These are phyloP conservation scores for Inga leiocalycina DNA, from an alignment of 306 rosid genomes.

Conservation along the genomic window DNA sequence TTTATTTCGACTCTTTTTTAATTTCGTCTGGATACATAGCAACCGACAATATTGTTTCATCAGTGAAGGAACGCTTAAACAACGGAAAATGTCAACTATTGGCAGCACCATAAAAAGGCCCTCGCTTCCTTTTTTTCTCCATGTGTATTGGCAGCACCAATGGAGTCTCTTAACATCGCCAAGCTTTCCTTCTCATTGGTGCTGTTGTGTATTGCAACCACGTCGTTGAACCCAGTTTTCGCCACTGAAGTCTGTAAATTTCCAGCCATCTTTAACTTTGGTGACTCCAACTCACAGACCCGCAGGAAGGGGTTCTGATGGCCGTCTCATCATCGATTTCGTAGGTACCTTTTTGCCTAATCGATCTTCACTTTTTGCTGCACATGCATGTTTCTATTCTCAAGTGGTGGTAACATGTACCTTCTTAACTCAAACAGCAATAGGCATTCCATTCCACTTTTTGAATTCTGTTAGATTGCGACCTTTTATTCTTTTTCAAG, in stretches of 20 bases:
- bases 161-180: neutral
- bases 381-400: neutral
- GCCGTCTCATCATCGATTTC: conserved; percentile 48
- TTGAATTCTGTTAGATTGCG: neutral
- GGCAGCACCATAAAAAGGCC: neutral
- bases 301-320: conserved; percentile 29
- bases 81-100: neutral
- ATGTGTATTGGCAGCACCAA: neutral
- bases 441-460: neutral
- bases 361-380: neutral
- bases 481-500: neutral
- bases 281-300: neutral
- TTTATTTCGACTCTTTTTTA: too few species aligned
- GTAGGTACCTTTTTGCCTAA: conserved; percentile 29
- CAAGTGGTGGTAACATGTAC: neutral
- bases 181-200: neutral
- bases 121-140: neutral
- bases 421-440: neutral
- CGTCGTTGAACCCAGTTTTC: neutral
- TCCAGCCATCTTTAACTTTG: conserved; percentile 2
- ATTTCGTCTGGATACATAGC: neutral
- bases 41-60: neutral
- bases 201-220: neutral
- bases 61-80: neutral
- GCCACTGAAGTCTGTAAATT: neutral